Evolutionary conservation across 345 rosid species (phyloP).

Genomic region (Ceriops decandra): DNA sequence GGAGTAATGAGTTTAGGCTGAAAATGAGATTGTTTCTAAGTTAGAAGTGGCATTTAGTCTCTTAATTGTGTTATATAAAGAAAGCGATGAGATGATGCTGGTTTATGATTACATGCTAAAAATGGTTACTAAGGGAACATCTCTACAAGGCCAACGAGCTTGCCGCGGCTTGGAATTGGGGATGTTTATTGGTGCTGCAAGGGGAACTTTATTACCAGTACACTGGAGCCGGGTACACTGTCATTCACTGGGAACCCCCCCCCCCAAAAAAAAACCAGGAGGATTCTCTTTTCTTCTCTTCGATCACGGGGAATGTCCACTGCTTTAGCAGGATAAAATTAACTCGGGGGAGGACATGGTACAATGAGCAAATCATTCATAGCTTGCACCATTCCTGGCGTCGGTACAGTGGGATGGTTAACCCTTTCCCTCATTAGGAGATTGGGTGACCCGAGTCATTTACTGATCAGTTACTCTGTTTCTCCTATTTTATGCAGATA

Average conservation of each 20-base stretch:
- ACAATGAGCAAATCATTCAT: no score
- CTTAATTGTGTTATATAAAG: slow-evolving; percentile 24
- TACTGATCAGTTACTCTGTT: slow-evolving; percentile 2
- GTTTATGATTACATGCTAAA: slow-evolving; percentile 23
- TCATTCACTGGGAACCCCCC: slow-evolving; percentile 19
- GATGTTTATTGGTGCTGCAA: slow-evolving; percentile 21
- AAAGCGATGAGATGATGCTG: slow-evolving; percentile 22
- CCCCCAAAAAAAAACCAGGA: no score
- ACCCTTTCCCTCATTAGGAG: no score
- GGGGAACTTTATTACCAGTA: slow-evolving; percentile 26
- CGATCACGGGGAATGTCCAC: no score
- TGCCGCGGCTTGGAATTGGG: slow-evolving; percentile 18
- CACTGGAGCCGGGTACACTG: slow-evolving; percentile 26
- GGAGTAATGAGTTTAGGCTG: slow-evolving; percentile 23
- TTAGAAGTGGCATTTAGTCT: slow-evolving; percentile 25
- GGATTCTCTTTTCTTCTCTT: no score
- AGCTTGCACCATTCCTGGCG: no score
- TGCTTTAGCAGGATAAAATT: no score
- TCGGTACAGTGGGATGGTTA: no score
- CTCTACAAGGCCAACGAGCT: slow-evolving; percentile 18
- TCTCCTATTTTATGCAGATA: neutral
- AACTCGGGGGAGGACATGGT: no score
- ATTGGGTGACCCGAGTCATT: no score
- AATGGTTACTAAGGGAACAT: slow-evolving; percentile 25
- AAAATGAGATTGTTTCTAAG: slow-evolving; percentile 27